Base-by-base conservation (phyloP, 2,329 filamentous ascomycete genomes). In the Claviceps paspali region DNA sequence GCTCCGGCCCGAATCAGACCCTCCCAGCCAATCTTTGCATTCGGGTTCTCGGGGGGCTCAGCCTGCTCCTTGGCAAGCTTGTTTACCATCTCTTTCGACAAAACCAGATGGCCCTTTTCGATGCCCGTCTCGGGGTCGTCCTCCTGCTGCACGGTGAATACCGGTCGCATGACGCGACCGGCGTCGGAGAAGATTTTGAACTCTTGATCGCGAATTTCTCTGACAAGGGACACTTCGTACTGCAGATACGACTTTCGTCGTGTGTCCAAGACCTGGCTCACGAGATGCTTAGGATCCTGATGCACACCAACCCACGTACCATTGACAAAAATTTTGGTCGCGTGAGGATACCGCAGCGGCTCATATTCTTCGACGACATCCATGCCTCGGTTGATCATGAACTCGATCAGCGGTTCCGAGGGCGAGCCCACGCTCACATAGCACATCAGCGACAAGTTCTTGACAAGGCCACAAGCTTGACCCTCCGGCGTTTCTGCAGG, bases 101-200 rank as follows among this genome's bases (percentile, higher is more conserved):
- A 67, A 9, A 87, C 76, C 29, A 98, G 65, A 21, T 76, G 76
- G 37, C 85, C 87, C 53, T 78, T 67, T 23, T 59, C 51, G 11
- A 63, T 52, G 3, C 62, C 63, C 2, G 55, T 73, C 43, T 84
- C 84, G 5, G 70, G 61, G 45, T 83, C 83, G 40, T 80, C 77
- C 39, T 93, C 79, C 51, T 88, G 91, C 49, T 96, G 85, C 27
- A 98, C 82, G 9, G 93, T 87, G 55, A 93, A 96, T 5, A 96
- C 65, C 1, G 91, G 91, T 45, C 91, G 76, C 68, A 91, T 93
- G 38, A 98, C 87, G 58, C 91, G 79, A 21, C 91, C 91, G 29
- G 88, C 88, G 57, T 98, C 91, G 3, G 88, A 96, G 58, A 96
- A 95, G 49, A 98, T 88, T 62, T 93, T 93, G 71, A 98, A 95